Evolutionary conservation across 2,329 filamentous ascomycete genomes (phyloP).

Genomic region (Aureobasidium sp.): DNA sequence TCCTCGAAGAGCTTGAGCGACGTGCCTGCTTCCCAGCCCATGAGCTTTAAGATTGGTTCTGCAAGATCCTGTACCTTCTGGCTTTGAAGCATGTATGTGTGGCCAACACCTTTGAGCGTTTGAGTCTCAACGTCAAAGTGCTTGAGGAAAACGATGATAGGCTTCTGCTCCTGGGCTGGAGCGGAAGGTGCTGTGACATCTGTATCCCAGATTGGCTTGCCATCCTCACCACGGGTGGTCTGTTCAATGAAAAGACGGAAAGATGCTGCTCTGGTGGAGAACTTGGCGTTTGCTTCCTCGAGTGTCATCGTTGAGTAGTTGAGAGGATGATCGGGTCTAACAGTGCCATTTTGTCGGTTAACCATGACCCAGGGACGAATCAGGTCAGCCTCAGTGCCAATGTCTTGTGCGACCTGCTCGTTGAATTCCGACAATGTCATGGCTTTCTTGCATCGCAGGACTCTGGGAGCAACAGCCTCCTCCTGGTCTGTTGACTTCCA

Average conservation of each 20-base stretch:
- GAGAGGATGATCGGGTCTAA: conserved; percentile 81
- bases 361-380: conserved; percentile 95
- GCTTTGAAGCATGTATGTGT: conserved; percentile 80
- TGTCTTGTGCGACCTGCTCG: conserved; percentile 61
- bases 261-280: conserved; percentile 57
- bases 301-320: conserved; percentile 63
- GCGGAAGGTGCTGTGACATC: conserved; percentile 42
- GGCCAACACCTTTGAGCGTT: conserved; percentile 66
- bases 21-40: conserved; percentile 77
- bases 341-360: conserved; percentile 95
- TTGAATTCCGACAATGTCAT: conserved; percentile 72
- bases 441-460: conserved; percentile 67
- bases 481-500: conserved; percentile 58
- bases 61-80: conserved; percentile 83
- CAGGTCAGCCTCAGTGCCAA: conserved; percentile 58
- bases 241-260: conserved; percentile 85
- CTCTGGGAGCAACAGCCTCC: conserved; percentile 62
- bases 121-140: conserved; percentile 78
- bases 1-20: conserved; percentile 79
- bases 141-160: conserved; percentile 85
- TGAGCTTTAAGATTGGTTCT: conserved; percentile 67
- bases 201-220: conserved; percentile 65
- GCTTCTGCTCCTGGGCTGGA: conserved; percentile 34
- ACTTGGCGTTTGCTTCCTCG: conserved; percentile 60
- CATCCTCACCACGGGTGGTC: conserved; percentile 61